Evolutionary conservation across 495 filamentous ascomycete genomes (phyloP), one percentile per base, ranked within the genome.

Genomic region (Tuber melanosporum): DNA sequence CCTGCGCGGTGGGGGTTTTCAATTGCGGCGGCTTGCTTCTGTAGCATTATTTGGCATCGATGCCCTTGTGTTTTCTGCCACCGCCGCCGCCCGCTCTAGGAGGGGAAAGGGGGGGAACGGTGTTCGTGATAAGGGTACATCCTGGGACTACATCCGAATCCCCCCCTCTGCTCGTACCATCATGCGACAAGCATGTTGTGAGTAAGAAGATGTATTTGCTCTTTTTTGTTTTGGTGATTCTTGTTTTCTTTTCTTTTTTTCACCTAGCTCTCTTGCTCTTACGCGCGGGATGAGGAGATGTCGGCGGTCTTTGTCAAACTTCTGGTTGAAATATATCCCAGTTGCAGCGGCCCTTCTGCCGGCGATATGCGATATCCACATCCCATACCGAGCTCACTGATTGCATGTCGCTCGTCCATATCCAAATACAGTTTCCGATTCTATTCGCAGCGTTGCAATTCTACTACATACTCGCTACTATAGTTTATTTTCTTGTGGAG

Each of bases 311-410:
- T 80, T 77, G 77, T 74, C 52, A 69, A 80, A 74, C 75, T 72
- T 69, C 80, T 78, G 79, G 79, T 80, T 80, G 78, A 80, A 75
- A 47, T 78, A 76, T 71, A 79, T 79, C 77, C 78, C 78, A 77
- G 78, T 78, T 80, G 73, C 77, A 80, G 77, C 71, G 73, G 79
- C 75, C 77, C 44, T 73, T 69, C 77, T 79, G 57, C 57, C 26
- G 57, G 57, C 26, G 26, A 66, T 66, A 66, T 66, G 57, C 74
- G 32, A 47, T 76, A 75, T 71, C 74, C 76, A 72, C 71, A 73
- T 80, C 78, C 73, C 75, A 80, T 80, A 80, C 78, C 74, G 73
- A 74, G 78, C 66, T 79, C 57, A 76, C 52, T 69, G 75, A 52
- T 75, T 80, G 77, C 78, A 74, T 76, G 49, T 69, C 74, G 74